A percentile compares a stretch with the other conserved stretches of the same genome.
Evolutionary conservation across 192 early-diverging fungal genomes (phyloP).

Genomic region (Glomus cerebriforme): DNA sequence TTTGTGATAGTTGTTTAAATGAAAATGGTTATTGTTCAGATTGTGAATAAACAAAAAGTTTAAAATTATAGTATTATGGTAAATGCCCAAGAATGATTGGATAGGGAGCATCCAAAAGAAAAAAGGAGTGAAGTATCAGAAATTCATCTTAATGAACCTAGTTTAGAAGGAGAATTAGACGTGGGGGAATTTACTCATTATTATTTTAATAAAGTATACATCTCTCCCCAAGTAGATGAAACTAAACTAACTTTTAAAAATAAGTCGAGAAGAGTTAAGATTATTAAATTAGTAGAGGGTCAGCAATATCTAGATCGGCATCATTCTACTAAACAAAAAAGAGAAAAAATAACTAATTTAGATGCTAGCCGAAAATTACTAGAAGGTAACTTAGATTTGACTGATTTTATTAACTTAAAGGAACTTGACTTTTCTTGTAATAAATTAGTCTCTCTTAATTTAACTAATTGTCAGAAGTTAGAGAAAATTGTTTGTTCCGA

Average conservation of each 20-base stretch:
- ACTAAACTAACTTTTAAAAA: too few relatives aligned
- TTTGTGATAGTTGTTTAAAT: too few relatives aligned
- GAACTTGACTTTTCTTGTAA: background rate
- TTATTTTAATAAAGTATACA: too few relatives aligned
- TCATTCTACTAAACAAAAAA: background rate
- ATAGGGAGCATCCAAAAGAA: background rate
- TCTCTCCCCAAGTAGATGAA: too few relatives aligned
- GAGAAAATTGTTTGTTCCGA: background rate
- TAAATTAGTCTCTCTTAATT: background rate
- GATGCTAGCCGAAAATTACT: background rate
- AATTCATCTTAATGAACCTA: background rate
- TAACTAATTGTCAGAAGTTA: background rate
- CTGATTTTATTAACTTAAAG: constrained; percentile 21
- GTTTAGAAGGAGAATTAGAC: background rate
- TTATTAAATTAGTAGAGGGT: too few relatives aligned
- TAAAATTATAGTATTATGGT: too few relatives aligned
- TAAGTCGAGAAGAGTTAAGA: too few relatives aligned
- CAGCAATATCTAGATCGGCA: too few relatives aligned
- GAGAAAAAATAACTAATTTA: too few relatives aligned
- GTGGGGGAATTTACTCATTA: background rate
- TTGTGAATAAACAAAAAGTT: too few relatives aligned
- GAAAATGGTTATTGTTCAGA: too few relatives aligned
- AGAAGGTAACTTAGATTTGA: background rate
- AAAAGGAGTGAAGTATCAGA: background rate
- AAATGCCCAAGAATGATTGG: background rate